Percentiles rank a stretch among this genome's conserved stretches.
These are phyloP conservation scores for Xylaria castorea DNA, from an alignment of 495 filamentous ascomycete species.

Conservation along the genomic window DNA sequence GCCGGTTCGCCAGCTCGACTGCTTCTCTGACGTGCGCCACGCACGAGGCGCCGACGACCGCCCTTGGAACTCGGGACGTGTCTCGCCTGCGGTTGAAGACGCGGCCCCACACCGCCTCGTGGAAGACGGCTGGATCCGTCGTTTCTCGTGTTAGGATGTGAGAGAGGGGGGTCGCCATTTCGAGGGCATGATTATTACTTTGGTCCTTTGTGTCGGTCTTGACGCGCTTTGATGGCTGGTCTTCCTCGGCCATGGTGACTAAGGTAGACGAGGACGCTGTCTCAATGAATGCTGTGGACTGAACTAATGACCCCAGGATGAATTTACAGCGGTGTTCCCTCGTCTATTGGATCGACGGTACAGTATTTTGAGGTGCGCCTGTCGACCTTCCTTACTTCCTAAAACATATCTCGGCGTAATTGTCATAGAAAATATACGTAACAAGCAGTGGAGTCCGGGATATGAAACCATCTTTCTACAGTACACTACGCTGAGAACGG, in stretches of 20 bases:
- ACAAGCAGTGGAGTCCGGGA: not conserved
- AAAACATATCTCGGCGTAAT: not conserved
- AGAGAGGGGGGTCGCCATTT: not conserved
- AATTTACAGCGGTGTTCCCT: not conserved
- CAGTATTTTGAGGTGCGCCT: not conserved
- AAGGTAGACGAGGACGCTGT: not conserved
- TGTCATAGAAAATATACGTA: not conserved
- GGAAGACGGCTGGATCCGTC: constrained; percentile 30
- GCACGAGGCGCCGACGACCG: constrained; percentile 51
- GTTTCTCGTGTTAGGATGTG: constrained; percentile 31
- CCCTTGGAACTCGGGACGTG: constrained; percentile 48
- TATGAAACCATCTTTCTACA: not conserved
- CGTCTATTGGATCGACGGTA: not conserved
- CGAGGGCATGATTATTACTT: not conserved
- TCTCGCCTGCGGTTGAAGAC: constrained; percentile 45
- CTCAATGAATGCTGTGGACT: not conserved
- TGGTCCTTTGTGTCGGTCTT: not conserved
- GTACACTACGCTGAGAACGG: not conserved
- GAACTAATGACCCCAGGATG: not conserved
- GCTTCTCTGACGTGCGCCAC: constrained; percentile 50
- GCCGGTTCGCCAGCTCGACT: constrained; percentile 51
- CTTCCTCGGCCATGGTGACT: constrained; percentile 1
- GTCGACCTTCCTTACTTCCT: not conserved
- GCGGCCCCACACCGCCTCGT: constrained; percentile 38
- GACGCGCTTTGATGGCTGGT: not conserved